Conservation (phyloP, 2,329 filamentous ascomycete genomes). For the Gyromitra esculenta region DNA sequence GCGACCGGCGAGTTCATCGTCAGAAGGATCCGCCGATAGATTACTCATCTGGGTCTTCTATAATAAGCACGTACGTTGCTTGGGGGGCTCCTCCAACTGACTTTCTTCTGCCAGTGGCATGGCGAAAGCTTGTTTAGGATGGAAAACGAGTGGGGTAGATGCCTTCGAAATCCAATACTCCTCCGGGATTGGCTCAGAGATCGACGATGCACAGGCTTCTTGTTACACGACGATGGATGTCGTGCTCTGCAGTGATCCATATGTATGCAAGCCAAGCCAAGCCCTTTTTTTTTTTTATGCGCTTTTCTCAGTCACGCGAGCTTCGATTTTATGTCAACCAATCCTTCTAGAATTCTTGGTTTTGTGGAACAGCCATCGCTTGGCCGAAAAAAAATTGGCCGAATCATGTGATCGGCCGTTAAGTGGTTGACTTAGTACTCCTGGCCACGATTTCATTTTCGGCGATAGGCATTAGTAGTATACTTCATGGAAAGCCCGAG, state of each 20-base stretch:
- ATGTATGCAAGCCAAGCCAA: not conserved
- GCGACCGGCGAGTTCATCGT: not conserved
- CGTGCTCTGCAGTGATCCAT: not conserved
- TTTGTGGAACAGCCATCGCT: not conserved
- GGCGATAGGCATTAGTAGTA: not conserved
- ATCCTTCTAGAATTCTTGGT: conserved; percentile 1
- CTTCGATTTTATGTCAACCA: not conserved
- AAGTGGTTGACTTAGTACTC: too few relatives aligned
- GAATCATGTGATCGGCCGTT: not conserved
- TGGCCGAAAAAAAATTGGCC: not conserved
- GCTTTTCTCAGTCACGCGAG: not conserved
- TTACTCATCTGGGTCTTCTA: not conserved
- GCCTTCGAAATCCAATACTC: not conserved
- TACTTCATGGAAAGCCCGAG: not conserved
- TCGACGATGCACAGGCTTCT: not conserved
- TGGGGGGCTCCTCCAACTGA: not conserved
- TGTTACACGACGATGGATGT: not conserved
- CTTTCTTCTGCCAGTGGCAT: not conserved
- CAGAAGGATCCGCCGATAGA: not conserved
- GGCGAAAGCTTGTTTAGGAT: not conserved
- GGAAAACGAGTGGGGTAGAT: not conserved
- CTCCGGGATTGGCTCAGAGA: not conserved
- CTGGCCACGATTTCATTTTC: too few relatives aligned
- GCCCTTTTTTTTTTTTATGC: not conserved
- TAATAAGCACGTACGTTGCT: not conserved